phyloP scores from a whole-genome alignment of 768 basidiomycete genomes.

The Tulasnella sp. region DNA sequence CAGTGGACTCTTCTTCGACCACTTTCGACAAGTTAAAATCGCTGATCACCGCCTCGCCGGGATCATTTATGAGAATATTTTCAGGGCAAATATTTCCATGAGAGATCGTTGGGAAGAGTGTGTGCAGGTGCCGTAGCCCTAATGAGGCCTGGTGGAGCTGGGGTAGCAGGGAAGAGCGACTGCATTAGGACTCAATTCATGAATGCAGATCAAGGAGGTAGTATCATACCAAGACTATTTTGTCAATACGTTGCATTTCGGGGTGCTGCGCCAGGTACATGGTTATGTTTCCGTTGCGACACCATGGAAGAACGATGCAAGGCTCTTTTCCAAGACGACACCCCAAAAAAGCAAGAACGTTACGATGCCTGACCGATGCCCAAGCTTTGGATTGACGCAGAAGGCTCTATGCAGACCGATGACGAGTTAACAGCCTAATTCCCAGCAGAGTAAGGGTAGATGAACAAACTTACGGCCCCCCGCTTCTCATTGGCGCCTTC shows the following conservation, averaged over 20 bases:
- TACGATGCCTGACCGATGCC: neutral
- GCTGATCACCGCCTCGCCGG: neutral
- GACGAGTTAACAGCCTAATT: too few species aligned
- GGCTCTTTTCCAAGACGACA: neutral
- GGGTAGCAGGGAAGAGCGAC: neutral
- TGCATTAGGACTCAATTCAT: neutral
- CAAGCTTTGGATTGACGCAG: neutral
- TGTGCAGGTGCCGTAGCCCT: neutral
- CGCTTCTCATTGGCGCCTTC: neutral
- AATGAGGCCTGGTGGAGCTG: neutral
- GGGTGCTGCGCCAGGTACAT: neutral
- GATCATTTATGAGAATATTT: neutral
- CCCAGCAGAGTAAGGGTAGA: neutral
- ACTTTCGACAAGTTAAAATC: neutral
- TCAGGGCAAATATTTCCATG: neutral
- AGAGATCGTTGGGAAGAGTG: neutral
- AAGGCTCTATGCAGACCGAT: neutral
- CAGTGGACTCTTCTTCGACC: neutral
- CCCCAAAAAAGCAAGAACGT: neutral
- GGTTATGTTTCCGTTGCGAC: neutral
- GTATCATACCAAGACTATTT: neutral
- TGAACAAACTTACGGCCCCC: neutral
- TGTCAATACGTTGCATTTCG: neutral
- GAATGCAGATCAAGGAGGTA: neutral
- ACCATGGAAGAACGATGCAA: neutral